Conservation (phyloP, 106 monocot species). For the Apostasia shenzhenica region DNA sequence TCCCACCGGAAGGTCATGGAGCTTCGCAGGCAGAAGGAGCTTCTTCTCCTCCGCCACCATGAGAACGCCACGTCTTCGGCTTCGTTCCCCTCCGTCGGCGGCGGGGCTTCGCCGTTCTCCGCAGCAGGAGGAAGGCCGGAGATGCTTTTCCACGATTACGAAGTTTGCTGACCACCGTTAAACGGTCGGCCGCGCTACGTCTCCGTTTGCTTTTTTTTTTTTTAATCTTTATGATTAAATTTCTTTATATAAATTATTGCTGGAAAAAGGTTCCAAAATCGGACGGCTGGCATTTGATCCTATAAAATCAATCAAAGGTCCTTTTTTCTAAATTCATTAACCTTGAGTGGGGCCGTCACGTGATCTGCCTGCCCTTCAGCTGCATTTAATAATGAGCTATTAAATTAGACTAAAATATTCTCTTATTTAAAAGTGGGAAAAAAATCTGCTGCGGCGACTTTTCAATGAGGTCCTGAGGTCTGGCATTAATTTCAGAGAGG, state of each 20-base stretch:
- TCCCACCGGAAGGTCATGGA: conserved; percentile 93
- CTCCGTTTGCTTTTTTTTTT: not conserved
- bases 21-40: conserved; percentile 81
- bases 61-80: not conserved
- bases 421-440: no score
- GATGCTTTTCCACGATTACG: conserved; percentile 2
- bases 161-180: not conserved
- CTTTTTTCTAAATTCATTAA: not conserved
- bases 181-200: not conserved
- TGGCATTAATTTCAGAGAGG: no score
- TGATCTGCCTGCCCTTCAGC: no score
- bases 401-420: no score
- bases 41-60: not conserved
- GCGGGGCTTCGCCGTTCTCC: no score
- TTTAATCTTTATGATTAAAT: not conserved
- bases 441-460: no score
- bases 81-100: no score
- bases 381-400: no score
- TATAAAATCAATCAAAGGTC: not conserved
- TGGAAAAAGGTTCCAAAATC: no score
- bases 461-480: no score
- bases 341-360: no score
- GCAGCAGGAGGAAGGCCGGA: not conserved
- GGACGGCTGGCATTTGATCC: not conserved
- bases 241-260: not conserved